Conservation (phyloP, 2,329 filamentous ascomycete species). For the Amylocarpus encephaloides region DNA sequence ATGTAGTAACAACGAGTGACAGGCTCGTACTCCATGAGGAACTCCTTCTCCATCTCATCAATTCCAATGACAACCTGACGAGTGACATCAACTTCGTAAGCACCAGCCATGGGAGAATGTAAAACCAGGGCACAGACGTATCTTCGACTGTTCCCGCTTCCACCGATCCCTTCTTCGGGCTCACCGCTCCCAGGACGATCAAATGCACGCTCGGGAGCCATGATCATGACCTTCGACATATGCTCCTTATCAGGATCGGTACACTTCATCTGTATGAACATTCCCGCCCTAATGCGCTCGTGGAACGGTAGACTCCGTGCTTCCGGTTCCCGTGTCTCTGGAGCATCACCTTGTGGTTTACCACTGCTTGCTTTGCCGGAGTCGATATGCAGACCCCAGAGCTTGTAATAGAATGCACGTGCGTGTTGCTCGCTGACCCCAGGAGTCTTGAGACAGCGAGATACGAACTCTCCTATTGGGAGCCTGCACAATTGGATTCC, state of each 20-base stretch:
- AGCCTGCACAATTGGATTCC: conserved; percentile 39
- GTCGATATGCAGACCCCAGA: conserved; percentile 40
- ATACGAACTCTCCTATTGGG: conserved; percentile 35
- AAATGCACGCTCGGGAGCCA: neutral
- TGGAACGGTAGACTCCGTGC: neutral
- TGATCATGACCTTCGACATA: neutral
- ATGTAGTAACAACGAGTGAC: conserved; percentile 39
- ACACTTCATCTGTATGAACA: neutral
- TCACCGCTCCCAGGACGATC: no score
- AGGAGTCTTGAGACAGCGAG: conserved; percentile 35
- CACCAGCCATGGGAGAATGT: conserved; percentile 32
- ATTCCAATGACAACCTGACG: conserved; percentile 33
- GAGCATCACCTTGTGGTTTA: neutral
- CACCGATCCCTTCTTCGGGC: conserved; percentile 7
- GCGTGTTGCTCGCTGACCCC: conserved; percentile 36
- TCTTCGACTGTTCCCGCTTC: conserved; percentile 8
- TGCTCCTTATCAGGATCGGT: no score
- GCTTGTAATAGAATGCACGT: conserved; percentile 36
- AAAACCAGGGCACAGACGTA: conserved; percentile 36
- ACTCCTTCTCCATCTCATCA: conserved; percentile 36
- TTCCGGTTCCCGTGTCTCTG: neutral
- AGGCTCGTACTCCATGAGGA: conserved; percentile 31
- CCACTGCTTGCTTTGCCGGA: conserved; percentile 26
- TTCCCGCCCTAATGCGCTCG: neutral
- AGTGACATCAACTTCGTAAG: conserved; percentile 38